Base-by-base conservation (phyloP, 371 early-diverging fungal genomes). In the Choanephora cucurbitarum region DNA sequence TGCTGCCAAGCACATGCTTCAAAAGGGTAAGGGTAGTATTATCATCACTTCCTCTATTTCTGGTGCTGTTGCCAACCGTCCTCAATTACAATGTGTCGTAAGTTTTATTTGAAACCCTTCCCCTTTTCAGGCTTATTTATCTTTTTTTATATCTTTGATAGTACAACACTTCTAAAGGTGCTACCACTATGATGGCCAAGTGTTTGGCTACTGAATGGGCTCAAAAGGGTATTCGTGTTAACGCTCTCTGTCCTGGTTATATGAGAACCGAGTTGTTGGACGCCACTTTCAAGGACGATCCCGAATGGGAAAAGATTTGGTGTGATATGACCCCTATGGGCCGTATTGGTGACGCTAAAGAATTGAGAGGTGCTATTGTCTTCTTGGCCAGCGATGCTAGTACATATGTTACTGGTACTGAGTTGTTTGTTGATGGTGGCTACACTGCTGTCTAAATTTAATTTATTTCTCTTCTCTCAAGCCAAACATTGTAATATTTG, bases 321-420 rank as follows among this genome's bases (percentile, higher is more conserved):
- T 44, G 44, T 17, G 52, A 65, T 6, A 43, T 66, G 19, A 69
- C 70, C n/a, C 79, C 79, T 4, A 73, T 75, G 73, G 64, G 69
- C 48, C 75, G 81, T 22, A 51, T 79, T 67, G 90, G 89, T 46
- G 66, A 73, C 17, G 75, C 87, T 51, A 67, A 70, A 19, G 91
- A 91, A 60, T 80, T 90, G 41, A 85, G 84, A 58, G 83, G 86
- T 53, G 83, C 88, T 18, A 79, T 89, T 19, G 66, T 90, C 39
- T 92, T 79, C 66, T 72, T 92, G 52, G 86, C 83, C 18, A 83
- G 85, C 24, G 88, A 84, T 46, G 85, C 86, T 3, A 86, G 78
- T 48, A 57, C 76, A 24, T 87, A 72, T 62, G 74, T 88, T 24
- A 84, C 84, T 11, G 87, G 83, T 34, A 51, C 72, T 28, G 72